These are phyloP conservation scores for Populus davidiana DNA, from an alignment of 345 rosid species.

Conservation along the genomic window DNA sequence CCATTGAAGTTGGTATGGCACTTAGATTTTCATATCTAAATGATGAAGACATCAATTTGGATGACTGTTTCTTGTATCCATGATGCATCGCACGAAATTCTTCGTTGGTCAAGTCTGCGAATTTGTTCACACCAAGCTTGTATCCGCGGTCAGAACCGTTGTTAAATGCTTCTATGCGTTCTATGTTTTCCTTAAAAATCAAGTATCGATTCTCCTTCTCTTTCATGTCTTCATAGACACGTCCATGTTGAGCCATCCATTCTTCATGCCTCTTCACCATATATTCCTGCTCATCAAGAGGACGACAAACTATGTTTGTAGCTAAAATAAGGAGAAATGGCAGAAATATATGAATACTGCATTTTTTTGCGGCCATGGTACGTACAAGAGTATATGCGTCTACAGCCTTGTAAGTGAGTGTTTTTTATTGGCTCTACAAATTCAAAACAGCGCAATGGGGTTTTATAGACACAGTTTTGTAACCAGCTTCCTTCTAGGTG, in stretches of 20 bases:
- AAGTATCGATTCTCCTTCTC: constrained; percentile 22
- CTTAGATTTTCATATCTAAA: constrained; percentile 23
- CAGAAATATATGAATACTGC: neutral
- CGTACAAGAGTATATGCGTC: neutral
- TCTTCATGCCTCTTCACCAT: constrained; percentile 31
- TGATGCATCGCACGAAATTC: constrained; percentile 31
- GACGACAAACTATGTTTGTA: constrained; percentile 19
- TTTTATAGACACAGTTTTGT: constrained; percentile 15
- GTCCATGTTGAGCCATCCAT: constrained; percentile 34
- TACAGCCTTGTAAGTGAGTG: neutral
- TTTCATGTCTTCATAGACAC: constrained; percentile 7
- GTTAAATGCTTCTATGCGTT: constrained; percentile 24
- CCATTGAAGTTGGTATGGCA: constrained; percentile 26
- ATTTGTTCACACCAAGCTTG: constrained; percentile 30
- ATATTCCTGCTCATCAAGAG: constrained; percentile 31
- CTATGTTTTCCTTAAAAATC: constrained; percentile 25
- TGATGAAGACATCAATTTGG: neutral
- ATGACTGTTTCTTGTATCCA: constrained; percentile 18
- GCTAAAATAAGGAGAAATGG: constrained; percentile 19
- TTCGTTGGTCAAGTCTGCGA: constrained; percentile 34
- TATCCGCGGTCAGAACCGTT: constrained; percentile 10
- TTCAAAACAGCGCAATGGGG: neutral
- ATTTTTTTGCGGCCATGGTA: constrained; percentile 12
- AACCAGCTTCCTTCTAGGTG: neutral
- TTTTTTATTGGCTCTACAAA: neutral